Evolutionary conservation across 768 basidiomycete genomes (phyloP), one percentile per base, ranked within the genome.

Genomic region (Mycena haematopus): DNA sequence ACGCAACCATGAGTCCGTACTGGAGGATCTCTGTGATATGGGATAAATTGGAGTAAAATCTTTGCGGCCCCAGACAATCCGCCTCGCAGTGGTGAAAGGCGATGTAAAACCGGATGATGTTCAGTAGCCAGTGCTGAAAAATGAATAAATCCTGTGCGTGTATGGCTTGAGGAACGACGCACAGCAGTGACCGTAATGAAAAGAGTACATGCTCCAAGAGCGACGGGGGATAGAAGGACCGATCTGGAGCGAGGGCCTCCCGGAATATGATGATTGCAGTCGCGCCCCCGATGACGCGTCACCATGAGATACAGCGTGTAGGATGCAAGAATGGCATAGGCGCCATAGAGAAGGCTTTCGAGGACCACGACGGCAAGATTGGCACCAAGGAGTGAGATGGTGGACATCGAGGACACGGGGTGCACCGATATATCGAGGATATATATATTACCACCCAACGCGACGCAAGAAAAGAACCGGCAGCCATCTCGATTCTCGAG

Each of bases 271-370:
- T 31, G 29, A 4, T 31, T 31, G 29, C 29, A 31, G 29, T 31
- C 9, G 22, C 56, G 33, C 1, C 27, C 56, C n/a, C 24, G 31
- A 29, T 47, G 24, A 27, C 31, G 42, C 6, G 40, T 27, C 21
- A 52, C 29, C 51, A 45, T 46, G 29, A 52, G 10, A 10, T 57
- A 57, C 6, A 57, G 8, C 19, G 42, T 17, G 22, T 10, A 53
- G 9, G 33, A 52, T 3, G 51, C 50, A 13, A 60, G 14, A 40
- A 44, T 25, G n/a, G 33, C 44, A 27, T 60, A 60, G 13, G 36
- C 27, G 2, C 58, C 58, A 25, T 52, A 60, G 10, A 52, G 42
- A 19, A 52, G 9, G 42, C 58, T 60, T 60, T 60, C 58, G 9
- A 60, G 14, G 21, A 53, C 51, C 15, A 46, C 42, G 13, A 45